Evolutionary conservation across 2,329 filamentous ascomycete genomes (phyloP).

Genomic region (Calonectria crousiana): DNA sequence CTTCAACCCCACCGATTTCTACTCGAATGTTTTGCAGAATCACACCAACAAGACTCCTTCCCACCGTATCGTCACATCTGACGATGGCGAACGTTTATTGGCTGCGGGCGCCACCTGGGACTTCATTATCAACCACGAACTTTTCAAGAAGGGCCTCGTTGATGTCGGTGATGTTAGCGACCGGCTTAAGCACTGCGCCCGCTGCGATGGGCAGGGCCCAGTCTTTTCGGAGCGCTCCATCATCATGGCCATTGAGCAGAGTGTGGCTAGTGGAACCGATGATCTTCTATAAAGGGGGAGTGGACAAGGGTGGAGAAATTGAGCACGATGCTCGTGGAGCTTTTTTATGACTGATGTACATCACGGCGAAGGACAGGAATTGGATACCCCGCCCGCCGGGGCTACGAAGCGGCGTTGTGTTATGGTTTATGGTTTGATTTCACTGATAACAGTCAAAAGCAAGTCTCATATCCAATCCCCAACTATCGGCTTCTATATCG

Average conservation of each 20-base stretch:
- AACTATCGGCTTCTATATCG: not conserved
- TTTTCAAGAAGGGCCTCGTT: conserved; percentile 81
- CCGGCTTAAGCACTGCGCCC: conserved; percentile 77
- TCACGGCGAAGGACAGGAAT: conserved; percentile 35
- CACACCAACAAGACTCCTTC: conserved; percentile 73
- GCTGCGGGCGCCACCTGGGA: conserved; percentile 90
- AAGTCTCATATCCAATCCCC: conserved; percentile 7
- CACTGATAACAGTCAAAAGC: conserved; percentile 16
- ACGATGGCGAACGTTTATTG: conserved; percentile 76
- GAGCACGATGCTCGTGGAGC: conserved; percentile 24
- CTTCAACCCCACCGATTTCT: conserved; percentile 80
- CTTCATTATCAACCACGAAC: conserved; percentile 82
- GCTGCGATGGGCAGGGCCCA: conserved; percentile 89
- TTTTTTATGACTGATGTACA: conserved; percentile 43
- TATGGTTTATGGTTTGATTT: conserved; percentile 28
- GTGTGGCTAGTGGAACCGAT: conserved; percentile 81
- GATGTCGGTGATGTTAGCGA: conserved; percentile 87
- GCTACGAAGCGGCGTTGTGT: conserved; percentile 43
- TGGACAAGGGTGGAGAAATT: conserved; percentile 2
- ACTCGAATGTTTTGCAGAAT: conserved; percentile 70
- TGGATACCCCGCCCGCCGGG: conserved; percentile 44
- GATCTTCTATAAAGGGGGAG: conserved; percentile 67
- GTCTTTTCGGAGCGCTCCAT: conserved; percentile 87
- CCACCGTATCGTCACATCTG: conserved; percentile 76
- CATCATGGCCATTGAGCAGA: conserved; percentile 79